These are phyloP conservation scores for Amanita thiersii DNA, from an alignment of 768 basidiomycete genomes.

Conservation along the genomic window DNA sequence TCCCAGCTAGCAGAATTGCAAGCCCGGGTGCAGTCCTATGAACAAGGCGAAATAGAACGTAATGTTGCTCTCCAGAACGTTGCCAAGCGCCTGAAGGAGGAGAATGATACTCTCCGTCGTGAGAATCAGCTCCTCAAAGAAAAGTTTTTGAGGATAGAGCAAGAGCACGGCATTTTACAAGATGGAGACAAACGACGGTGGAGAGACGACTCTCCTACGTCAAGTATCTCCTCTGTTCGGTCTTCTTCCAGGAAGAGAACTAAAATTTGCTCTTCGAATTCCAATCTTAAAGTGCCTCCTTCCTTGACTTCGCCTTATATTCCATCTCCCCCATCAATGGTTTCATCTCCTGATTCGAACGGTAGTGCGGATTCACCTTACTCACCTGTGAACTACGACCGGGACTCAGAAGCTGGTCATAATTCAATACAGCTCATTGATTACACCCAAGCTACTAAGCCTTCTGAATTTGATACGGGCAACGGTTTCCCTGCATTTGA, in stretches of 20 bases:
- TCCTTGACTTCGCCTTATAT: conserved; percentile 27
- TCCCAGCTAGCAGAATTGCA: conserved; percentile 83
- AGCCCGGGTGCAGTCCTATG: conserved; percentile 76
- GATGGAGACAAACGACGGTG: conserved; percentile 36
- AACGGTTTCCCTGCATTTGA: conserved; percentile 39
- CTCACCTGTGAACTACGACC: conserved; percentile 25
- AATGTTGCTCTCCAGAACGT: conserved; percentile 78
- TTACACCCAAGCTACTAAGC: conserved; percentile 21
- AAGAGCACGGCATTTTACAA: conserved; percentile 19
- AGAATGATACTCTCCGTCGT: conserved; percentile 65
- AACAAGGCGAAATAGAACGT: conserved; percentile 86
- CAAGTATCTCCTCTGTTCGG: conserved; percentile 16
- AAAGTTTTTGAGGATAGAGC: conserved; percentile 34
- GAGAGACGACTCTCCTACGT: conserved; percentile 40
- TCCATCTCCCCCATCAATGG: conserved; percentile 39
- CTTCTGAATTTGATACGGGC: conserved; percentile 15
- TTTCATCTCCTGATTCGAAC: conserved; percentile 41
- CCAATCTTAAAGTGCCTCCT: conserved; percentile 18
- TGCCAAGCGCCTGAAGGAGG: conserved; percentile 80
- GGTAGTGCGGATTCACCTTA: conserved; percentile 25
- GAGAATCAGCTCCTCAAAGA: conserved; percentile 61
- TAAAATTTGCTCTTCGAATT: conserved; percentile 18
- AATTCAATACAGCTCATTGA: conserved; percentile 18
- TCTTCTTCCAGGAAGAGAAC: conserved; percentile 24
- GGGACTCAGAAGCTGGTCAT: conserved; percentile 16